Evolutionary conservation across 192 early-diverging fungal species (phyloP).

Genomic region (Backusella luteola): DNA sequence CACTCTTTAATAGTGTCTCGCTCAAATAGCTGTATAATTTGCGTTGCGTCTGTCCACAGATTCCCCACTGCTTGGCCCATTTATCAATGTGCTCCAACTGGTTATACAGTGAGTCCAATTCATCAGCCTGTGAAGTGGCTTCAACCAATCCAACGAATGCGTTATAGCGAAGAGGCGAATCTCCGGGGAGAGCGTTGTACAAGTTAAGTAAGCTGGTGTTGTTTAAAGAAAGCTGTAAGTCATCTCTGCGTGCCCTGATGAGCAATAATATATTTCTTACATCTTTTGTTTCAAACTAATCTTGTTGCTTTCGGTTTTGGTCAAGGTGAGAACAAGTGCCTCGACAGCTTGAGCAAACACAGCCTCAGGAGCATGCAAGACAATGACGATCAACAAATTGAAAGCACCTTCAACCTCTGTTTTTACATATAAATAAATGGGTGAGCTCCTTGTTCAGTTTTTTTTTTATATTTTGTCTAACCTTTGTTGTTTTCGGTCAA

Average conservation of each 20-base stretch:
- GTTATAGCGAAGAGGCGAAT: conserved; percentile 54
- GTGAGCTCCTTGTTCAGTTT: neutral
- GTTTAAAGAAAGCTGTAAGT: conserved; percentile 1
- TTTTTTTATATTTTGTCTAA: conserved; percentile 21
- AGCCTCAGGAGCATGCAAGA: conserved; percentile 46
- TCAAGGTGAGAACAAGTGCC: conserved; percentile 44
- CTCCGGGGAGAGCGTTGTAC: conserved; percentile 74
- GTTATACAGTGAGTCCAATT: conserved; percentile 65
- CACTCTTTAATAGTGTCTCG: conserved; percentile 57
- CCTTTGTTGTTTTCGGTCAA: conserved; percentile 59
- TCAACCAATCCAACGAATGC: conserved; percentile 76
- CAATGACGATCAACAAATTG: conserved; percentile 70
- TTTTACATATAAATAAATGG: neutral
- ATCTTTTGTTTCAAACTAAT: conserved; percentile 60
- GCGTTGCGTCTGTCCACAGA: conserved; percentile 54
- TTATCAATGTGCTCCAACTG: conserved; percentile 60
- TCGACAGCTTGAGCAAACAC: conserved; percentile 45
- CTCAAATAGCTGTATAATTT: conserved; percentile 62
- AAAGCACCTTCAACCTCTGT: conserved; percentile 64
- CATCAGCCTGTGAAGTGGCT: conserved; percentile 67
- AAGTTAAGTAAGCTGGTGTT: conserved; percentile 57
- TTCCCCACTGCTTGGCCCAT: conserved; percentile 72
- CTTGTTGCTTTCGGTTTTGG: conserved; percentile 45
- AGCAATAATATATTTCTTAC: conserved; percentile 29
- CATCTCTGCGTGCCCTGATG: neutral